Percentiles rank a stretch among this genome's conserved stretches.
These are phyloP conservation scores for Gymnopilus junonius DNA, from an alignment of 768 basidiomycete genomes.

Conservation along the genomic window DNA sequence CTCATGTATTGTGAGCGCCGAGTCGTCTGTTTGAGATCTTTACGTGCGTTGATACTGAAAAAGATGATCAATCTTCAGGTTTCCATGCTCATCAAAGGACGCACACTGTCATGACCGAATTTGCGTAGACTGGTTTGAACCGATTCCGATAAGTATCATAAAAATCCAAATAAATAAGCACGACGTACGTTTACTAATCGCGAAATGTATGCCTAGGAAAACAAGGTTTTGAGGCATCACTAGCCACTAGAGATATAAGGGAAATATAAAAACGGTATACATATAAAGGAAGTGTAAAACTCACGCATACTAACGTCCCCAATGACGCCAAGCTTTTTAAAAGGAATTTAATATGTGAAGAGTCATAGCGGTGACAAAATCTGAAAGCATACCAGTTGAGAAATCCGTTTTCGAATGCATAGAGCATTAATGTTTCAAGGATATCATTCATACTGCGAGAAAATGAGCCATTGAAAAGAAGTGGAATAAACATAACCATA, in stretches of 20 bases:
- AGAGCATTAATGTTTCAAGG: constrained; percentile 49
- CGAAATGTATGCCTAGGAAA: constrained; percentile 57
- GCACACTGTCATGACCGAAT: constrained; percentile 52
- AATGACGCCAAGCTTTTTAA: not conserved
- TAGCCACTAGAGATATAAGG: constrained; percentile 43
- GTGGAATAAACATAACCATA: not conserved
- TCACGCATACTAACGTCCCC: constrained; percentile 4
- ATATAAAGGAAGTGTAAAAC: not conserved
- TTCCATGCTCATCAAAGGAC: constrained; percentile 12
- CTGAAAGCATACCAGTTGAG: constrained; percentile 32
- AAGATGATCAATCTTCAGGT: not conserved
- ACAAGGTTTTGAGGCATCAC: constrained; percentile 48
- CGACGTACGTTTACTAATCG: constrained; percentile 54
- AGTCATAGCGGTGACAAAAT: not conserved
- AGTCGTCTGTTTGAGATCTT: constrained; percentile 1
- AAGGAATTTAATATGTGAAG: not conserved
- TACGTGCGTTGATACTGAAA: constrained; percentile 18
- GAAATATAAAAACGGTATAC: constrained; percentile 21
- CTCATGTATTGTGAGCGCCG: constrained; percentile 6
- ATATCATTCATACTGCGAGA: constrained; percentile 46
- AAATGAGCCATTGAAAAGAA: not conserved
- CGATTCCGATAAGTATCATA: not conserved
- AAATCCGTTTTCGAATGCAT: constrained; percentile 55
- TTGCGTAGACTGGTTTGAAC: constrained; percentile 48
- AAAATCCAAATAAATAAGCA: constrained; percentile 9